Conservation (phyloP, 108 stramenopile genomes). For the Aureococcus anophagefferens region DNA sequence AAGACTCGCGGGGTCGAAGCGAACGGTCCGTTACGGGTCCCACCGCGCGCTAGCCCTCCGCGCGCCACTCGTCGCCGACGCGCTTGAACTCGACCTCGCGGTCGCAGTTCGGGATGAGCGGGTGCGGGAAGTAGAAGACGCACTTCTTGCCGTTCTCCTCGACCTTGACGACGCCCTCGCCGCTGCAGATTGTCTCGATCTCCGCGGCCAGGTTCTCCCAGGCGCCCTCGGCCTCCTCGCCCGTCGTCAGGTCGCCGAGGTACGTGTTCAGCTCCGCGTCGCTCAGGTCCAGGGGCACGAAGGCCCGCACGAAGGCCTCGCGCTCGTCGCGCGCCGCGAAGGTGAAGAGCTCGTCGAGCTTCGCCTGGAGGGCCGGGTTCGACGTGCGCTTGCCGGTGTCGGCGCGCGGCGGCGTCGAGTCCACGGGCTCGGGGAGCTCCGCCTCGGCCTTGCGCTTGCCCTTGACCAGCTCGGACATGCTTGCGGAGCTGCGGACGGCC, state of each 20-base stretch:
- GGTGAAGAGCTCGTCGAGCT: constrained; percentile 24
- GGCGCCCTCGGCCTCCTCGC: constrained; percentile 33
- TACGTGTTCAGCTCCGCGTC: constrained; percentile 11
- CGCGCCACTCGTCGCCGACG: constrained; percentile 30
- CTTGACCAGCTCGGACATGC: too few relatives aligned
- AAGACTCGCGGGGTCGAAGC: too few relatives aligned
- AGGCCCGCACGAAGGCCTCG: constrained; percentile 23
- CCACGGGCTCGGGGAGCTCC: too few relatives aligned
- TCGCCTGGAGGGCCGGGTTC: constrained; percentile 28
- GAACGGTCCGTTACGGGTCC: too few relatives aligned
- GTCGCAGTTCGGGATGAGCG: constrained; percentile 28
- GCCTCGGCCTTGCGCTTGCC: too few relatives aligned
- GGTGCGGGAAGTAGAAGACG: constrained; percentile 34
- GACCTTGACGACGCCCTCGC: constrained; percentile 29
- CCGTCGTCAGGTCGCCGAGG: constrained; percentile 32
- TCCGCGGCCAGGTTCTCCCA: constrained; percentile 33
- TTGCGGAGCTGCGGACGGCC: too few relatives aligned
- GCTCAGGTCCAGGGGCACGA: constrained; percentile 38
- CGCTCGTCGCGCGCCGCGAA: constrained; percentile 25
- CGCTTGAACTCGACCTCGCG: constrained; percentile 32
- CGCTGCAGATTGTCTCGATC: constrained; percentile 29
- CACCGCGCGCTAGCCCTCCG: too few relatives aligned
- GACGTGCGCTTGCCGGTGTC: too few relatives aligned
- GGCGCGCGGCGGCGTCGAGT: too few relatives aligned
- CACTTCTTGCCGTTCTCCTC: constrained; percentile 26